Evolutionary conservation across 306 rosid genomes (phyloP).

Genomic region (Gleditsia sinensis): DNA sequence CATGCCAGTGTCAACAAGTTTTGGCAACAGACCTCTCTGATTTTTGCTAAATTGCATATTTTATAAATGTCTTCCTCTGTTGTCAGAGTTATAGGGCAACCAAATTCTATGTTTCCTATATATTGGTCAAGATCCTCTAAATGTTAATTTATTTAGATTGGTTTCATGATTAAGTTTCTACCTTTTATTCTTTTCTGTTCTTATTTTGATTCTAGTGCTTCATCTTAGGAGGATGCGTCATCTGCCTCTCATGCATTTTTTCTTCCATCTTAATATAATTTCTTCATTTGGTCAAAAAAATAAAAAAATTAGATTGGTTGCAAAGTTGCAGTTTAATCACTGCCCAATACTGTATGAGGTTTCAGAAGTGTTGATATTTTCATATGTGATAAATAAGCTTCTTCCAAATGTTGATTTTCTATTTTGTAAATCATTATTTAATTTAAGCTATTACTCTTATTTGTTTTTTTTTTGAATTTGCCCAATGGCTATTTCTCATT

Average conservation of each 20-base stretch:
- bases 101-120: constrained; percentile 11
- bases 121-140: constrained; percentile 12
- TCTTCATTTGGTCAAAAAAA: too few relatives aligned
- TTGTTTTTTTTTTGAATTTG: constrained; percentile 9
- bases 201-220: too few relatives aligned
- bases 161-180: too few relatives aligned
- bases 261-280: too few relatives aligned
- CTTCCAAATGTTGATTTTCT: not conserved
- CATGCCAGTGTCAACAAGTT: not conserved
- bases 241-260: too few relatives aligned
- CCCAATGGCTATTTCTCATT: constrained; percentile 32
- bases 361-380: constrained; percentile 5
- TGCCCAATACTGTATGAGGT: not conserved
- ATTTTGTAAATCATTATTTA: not conserved
- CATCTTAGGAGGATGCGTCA: too few relatives aligned
- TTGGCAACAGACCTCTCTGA: not conserved
- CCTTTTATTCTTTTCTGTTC: too few relatives aligned
- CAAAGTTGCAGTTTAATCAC: constrained; percentile 10
- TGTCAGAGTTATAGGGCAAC: not conserved
- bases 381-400: not conserved
- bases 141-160: constrained; percentile 24
- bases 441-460: constrained; percentile 13
- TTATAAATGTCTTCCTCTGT: constrained; percentile 11
- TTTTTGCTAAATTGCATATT: constrained; percentile 2
- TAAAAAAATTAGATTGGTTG: constrained; percentile 23